Base-by-base conservation (phyloP, 2,329 filamentous ascomycete species). In the Sporothrix humicola region DNA sequence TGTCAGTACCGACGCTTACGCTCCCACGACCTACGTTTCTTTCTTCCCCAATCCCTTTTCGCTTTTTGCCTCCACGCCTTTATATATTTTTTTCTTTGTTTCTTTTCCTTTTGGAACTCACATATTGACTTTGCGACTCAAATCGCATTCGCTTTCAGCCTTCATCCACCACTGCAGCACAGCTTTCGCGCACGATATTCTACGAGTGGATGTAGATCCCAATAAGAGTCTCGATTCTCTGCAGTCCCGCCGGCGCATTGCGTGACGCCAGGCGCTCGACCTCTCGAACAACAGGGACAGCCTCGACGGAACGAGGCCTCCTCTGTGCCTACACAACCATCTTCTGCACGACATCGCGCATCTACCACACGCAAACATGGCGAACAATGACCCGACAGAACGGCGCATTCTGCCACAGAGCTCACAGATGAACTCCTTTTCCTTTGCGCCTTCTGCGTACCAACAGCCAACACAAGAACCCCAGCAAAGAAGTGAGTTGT, bases 361-460 rank as follows among this genome's bases (percentile, higher is more conserved):
- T 59, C 42, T 50, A 46, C 52, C 56, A 61, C 20, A 46, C 61
- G 44, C 68, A 58, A n/a, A 52, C 79, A 92, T 92, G 90, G 87
- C 89, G 78, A 87, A 54, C 71, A 73, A 87, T 82, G 90, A 92
- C 81, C 85, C 87, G 75, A 84, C 86, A 73, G 86, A 86, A 77
- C 86, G 90, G 79, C 88, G 87, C 80, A 85, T 92, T 77, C 82
- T 92, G 80, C 90, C 90, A 50, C 91, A 92, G 80, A 90, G 86
- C 80, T 85, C 87, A 63, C 88, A 90, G 79, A 90, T 94, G 89
- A 90, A 91, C 81, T 90, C 88, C 79, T 95, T 94, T 82, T 89
- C 90, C 61, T 95, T 95, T 83, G 89, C 90, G 81, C 90, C 92
- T 77, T 85, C 92, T 77, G 85, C 85, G 70, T 86, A 83, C 71